Evolutionary conservation across 2,329 filamentous ascomycete genomes (phyloP), one percentile per base, ranked within the genome.

Genomic region (Alternaria dauci): DNA sequence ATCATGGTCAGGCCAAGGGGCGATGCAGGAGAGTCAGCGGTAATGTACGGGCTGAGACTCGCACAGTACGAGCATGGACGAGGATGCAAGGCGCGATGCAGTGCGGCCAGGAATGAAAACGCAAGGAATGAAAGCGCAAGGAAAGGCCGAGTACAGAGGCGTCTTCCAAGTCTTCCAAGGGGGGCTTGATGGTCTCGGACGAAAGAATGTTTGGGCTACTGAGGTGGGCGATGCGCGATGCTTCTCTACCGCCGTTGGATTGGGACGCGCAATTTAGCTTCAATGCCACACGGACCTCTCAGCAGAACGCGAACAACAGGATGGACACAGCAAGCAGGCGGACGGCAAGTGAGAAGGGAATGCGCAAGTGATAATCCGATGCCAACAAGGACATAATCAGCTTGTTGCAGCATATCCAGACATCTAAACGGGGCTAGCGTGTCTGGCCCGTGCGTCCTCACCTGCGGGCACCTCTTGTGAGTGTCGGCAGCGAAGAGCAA

Each of bases 191-290:
- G 36, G 46, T 51, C 36, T 51, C 32, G 58, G 52, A 59, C 44
- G 58, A 20, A 48, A 38, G 34, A 59, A 54, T 47, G 44, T 43
- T 38, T 55, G 56, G 30, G 43, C n/a, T 55, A 51, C 43, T 59
- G 39, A 47, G 46, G 56, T 36, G 46, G 30, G 46, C 46, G 56
- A 55, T 59, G 52, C 52, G 52, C 46, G 52, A 55, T 59, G 57
- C 44, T 55, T 56, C 58, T 57, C 58, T 57, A 60, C 58, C 58
- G 58, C 58, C 58, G 58, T 39, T 60, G 46, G 51, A 60, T 43
- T 56, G 52, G 58, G 46, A 59, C 57, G 57, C 52, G 57, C 57
- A 60, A 57, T 59, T 57, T 60, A 57, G 58, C 53, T 60, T 60
- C 58, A 46, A 52, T 36, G 52, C 52, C 58, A 60, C 58, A 60